Conservation (phyloP, 192 early-diverging fungal genomes). For the Geosiphon pyriformis region DNA sequence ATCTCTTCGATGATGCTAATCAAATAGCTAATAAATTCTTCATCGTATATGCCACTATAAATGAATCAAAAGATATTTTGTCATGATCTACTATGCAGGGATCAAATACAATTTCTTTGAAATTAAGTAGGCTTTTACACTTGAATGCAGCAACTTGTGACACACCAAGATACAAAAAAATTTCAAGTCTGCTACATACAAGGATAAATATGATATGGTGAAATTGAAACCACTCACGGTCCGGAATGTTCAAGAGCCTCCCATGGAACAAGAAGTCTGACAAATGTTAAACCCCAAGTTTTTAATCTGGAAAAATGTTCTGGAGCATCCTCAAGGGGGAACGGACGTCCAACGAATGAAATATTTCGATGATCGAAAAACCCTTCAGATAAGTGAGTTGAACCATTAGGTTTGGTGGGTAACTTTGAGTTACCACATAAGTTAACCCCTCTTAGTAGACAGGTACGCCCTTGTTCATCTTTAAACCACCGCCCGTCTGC, state of each 20-base stretch:
- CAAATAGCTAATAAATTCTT: conserved; percentile 75
- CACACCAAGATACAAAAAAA: neutral
- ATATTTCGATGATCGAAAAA: conserved; percentile 73
- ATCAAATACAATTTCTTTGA: no score
- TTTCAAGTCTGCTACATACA: neutral
- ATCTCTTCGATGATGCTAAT: conserved; percentile 58
- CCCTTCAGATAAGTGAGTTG: conserved; percentile 53
- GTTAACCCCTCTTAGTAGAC: conserved; percentile 73
- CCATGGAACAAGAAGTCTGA: conserved; percentile 74
- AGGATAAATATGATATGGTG: no score
- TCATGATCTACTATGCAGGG: neutral
- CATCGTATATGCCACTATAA: conserved; percentile 69
- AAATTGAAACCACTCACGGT: conserved; percentile 38
- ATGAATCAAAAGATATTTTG: neutral
- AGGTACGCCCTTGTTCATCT: conserved; percentile 49
- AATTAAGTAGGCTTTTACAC: no score
- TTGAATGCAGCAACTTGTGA: no score
- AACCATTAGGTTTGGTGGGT: conserved; percentile 63
- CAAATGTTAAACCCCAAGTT: conserved; percentile 78
- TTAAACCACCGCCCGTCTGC: conserved; percentile 42
- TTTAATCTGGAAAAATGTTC: conserved; percentile 68
- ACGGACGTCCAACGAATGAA: conserved; percentile 73
- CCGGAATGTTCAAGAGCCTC: conserved; percentile 75
- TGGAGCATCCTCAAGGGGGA: conserved; percentile 67
- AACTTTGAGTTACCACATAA: conserved; percentile 73